These are phyloP conservation scores for Purpureocillium lavendulum DNA, from an alignment of 2,329 filamentous ascomycete species.

Conservation along the genomic window DNA sequence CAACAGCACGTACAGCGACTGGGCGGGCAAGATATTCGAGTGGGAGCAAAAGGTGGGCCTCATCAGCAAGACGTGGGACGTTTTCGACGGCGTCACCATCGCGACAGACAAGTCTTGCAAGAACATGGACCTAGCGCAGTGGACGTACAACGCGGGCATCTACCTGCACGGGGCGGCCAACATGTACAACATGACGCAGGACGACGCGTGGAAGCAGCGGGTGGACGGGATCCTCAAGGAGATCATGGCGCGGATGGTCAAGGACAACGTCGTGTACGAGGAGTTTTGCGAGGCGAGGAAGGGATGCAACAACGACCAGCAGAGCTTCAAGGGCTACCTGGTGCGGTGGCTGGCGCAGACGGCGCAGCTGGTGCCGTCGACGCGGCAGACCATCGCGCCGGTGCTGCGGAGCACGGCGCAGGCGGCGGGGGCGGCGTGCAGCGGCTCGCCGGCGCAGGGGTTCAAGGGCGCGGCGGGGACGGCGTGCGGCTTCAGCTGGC, in stretches of 20 bases:
- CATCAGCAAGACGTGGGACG: conserved; percentile 43
- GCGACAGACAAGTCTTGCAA: conserved; percentile 34
- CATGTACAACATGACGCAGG: conserved; percentile 53
- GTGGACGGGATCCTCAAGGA: conserved; percentile 48
- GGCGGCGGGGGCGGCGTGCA: conserved; percentile 44
- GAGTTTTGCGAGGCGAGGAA: conserved; percentile 53
- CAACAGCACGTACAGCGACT: conserved; percentile 69
- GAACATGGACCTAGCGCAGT: conserved; percentile 49
- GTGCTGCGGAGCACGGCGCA: conserved; percentile 42
- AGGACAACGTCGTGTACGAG: conserved; percentile 50
- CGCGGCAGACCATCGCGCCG: conserved; percentile 37
- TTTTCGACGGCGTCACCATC: conserved; percentile 42
- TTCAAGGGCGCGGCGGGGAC: conserved; percentile 48
- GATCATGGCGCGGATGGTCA: conserved; percentile 45
- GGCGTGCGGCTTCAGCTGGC: conserved; percentile 63
- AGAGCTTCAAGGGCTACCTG: conserved; percentile 69
- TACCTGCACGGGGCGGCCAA: conserved; percentile 54
- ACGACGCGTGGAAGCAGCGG: conserved; percentile 46
- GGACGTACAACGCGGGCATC: conserved; percentile 63
- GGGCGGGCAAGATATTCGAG: conserved; percentile 63
- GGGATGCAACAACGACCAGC: conserved; percentile 63
- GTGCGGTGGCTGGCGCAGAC: conserved; percentile 56
- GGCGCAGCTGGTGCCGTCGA: conserved; percentile 45
- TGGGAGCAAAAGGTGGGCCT: conserved; percentile 51
- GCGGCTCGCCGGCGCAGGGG: conserved; percentile 31